Evolutionary conservation across 208 protist species (phyloP).

Genomic region (Crithidia brevicula): DNA sequence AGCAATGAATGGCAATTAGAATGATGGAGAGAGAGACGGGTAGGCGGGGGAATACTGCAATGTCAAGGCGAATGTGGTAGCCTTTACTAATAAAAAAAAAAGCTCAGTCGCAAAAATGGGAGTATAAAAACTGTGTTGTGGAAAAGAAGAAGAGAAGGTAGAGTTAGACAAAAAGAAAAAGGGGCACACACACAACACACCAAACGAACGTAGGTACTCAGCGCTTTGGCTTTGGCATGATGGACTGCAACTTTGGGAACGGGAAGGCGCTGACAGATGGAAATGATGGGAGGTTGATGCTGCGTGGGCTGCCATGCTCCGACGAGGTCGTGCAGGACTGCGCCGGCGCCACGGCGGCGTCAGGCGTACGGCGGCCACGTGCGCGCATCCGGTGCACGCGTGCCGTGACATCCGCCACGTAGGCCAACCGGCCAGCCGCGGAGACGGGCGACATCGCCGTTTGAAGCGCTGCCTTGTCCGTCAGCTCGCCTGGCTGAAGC

Average conservation of each 20-base stretch:
- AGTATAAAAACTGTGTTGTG: no score
- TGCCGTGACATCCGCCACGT: conserved; percentile 12
- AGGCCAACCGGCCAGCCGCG: conserved; percentile 2
- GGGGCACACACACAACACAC: no score
- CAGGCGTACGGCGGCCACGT: conserved; percentile 3
- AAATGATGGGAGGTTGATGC: background rate
- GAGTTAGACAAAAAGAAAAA: no score
- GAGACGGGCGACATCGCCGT: conserved; percentile 7
- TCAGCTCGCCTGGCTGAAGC: background rate
- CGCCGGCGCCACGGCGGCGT: background rate
- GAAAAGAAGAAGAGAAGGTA: no score
- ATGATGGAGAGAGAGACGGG: no score
- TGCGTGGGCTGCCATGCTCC: background rate
- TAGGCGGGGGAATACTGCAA: no score
- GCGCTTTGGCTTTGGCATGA: background rate
- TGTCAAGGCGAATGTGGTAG: no score
- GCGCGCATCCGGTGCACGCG: conserved; percentile 6
- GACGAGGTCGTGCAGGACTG: background rate
- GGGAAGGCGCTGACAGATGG: background rate
- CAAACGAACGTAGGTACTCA: no score
- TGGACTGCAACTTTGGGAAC: background rate
- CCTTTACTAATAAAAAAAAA: no score
- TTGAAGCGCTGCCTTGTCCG: background rate
- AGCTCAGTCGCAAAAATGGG: no score
- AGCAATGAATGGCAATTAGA: no score